Base-by-base conservation (phyloP, 192 early-diverging fungal genomes). In the Phycomyces blakesleeanus region DNA sequence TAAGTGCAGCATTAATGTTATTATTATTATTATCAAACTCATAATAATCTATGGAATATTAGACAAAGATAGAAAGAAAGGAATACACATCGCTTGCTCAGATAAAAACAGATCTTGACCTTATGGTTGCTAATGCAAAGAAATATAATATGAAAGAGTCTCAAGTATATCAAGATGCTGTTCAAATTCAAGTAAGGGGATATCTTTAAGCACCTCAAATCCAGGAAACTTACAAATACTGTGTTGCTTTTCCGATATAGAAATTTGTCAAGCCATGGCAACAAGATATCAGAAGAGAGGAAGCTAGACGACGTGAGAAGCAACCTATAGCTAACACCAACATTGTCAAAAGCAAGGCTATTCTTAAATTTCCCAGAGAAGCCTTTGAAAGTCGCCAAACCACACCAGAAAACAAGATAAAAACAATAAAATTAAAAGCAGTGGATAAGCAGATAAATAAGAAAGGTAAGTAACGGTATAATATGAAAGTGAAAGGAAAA, bases 61-160 rank as follows among this genome's bases (percentile, higher is more conserved):
- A 74, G 72, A n/a, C 40, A 0, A 77, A 77, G 26, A 58, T 74
- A 3, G 55, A 73, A 15, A 29, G 61, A 10, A 72, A 57, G 16
- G 50, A 68, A 21, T 78, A 78, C 54, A 41, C 18, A 12, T 39
- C 56, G 0, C 15, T 78, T 0, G 51, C 63, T 24, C 47, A 78
- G 14, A 62, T 78, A 8, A 78, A 73, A 26, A 55, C 59, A 5
- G 80, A 82, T 69, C 42, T 82, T n/a, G 65, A 72, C 20, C 60
- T 78, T 20, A 76, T 83, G 76, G 69, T 78, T 0, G 16, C 66
- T 0, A 83, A 83, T 40, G 81, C 81, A 21, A 82, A 82, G 59
- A 66, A 69, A n/a, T 83, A 83, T 49, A 83, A 83, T 66, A 47
- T 68, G 4, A 72, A 77, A 4, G 71, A 69, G 0, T 83, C 81